Evolutionary conservation across 2,329 filamentous ascomycete genomes (phyloP).

Genomic region (Aureobasidium pullulans): DNA sequence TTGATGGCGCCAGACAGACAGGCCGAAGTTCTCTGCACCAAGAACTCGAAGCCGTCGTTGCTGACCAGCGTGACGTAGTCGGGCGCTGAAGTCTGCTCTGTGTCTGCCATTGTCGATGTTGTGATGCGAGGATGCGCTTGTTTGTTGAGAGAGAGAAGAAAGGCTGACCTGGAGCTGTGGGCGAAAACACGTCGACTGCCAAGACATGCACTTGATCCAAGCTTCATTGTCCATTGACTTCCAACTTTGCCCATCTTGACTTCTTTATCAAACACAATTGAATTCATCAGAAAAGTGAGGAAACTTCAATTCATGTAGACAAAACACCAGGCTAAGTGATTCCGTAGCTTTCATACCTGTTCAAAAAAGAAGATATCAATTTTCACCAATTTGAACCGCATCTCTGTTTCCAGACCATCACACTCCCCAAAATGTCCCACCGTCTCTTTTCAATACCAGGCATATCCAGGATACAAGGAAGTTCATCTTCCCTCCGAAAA

Average conservation of each 20-base stretch:
- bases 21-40: conserved; percentile 63
- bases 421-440: not conserved
- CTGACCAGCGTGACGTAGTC: conserved; percentile 74
- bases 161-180: not conserved
- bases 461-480: not conserved
- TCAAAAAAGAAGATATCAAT: not conserved
- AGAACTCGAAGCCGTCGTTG: conserved; percentile 68
- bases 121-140: not conserved
- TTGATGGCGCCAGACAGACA: conserved; percentile 64
- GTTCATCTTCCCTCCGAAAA: conserved; percentile 3
- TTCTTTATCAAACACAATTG: not conserved
- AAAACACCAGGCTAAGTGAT: not conserved
- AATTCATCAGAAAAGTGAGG: not conserved
- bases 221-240: not conserved
- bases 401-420: not conserved
- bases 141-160: not conserved
- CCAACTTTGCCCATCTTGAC: not conserved
- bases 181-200: not conserved
- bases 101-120: not conserved
- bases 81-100: conserved; percentile 15
- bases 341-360: not conserved
- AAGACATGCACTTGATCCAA: not conserved
- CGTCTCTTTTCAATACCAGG: not conserved
- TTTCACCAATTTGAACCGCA: not conserved
- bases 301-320: not conserved